phyloP scores from a whole-genome alignment of 1,139 yeast genomes.

The Candida sanyaensis region DNA sequence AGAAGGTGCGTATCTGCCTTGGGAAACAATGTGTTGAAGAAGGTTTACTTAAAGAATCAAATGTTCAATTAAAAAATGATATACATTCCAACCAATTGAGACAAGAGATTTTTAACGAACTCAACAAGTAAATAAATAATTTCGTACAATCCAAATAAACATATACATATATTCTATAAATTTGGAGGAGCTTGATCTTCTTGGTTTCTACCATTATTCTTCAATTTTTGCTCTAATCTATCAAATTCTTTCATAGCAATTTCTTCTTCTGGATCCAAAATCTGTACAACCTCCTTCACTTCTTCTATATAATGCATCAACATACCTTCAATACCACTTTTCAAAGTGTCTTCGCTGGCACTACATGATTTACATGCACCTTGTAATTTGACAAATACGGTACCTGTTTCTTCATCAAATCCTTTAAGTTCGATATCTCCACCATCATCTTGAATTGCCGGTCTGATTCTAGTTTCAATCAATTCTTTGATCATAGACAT shows the following conservation, averaged over 20 bases:
- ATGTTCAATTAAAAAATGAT: conserved; percentile 24
- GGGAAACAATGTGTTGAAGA: conserved; percentile 41
- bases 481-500: conserved; percentile 61
- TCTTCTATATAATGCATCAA: conserved; percentile 83
- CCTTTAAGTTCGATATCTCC: conserved; percentile 77
- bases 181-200: conserved; percentile 32
- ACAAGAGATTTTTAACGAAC: conserved; percentile 19
- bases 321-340: conserved; percentile 83
- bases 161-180: conserved; percentile 21
- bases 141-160: conserved; percentile 8
- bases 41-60: conserved; percentile 39
- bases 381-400: conserved; percentile 70
- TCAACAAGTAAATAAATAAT: conserved; percentile 14
- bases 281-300: conserved; percentile 73
- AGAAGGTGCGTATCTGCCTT: conserved; percentile 37
- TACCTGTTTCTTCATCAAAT: conserved; percentile 67
- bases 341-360: conserved; percentile 73
- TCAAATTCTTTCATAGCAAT: conserved; percentile 69
- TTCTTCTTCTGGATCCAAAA: conserved; percentile 50
- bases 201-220: conserved; percentile 13
- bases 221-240: conserved; percentile 53
- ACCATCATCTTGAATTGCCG: conserved; percentile 78
- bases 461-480: conserved; percentile 62
- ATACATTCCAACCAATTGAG: conserved; percentile 19
- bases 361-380: conserved; percentile 87